Base-by-base conservation (phyloP, 2,329 filamentous ascomycete species). In the Penicillium sp. region DNA sequence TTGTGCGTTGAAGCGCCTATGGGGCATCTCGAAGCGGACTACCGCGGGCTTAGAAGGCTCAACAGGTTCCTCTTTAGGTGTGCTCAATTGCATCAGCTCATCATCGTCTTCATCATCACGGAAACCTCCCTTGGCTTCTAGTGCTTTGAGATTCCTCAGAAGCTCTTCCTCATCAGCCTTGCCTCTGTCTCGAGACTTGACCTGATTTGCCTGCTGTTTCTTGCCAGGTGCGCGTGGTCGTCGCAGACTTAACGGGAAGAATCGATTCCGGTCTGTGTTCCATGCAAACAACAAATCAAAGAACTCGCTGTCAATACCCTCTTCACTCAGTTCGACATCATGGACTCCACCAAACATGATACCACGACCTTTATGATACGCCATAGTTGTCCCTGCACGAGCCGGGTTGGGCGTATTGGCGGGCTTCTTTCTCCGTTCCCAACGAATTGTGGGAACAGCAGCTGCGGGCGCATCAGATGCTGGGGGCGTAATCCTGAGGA, bases 301-400 rank as follows among this genome's bases (percentile, higher is more conserved):
- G 77, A 99, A 99, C 73, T 97, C 93, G 70, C 91, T 96, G 54
- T 99, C 93, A 64, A 99, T 96, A 3, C 91, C 92, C 73, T 99
- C 95, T 72, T 96, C 93, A 62, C 86, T 93, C 71, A 93, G 85
- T 73, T 96, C 92, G 0, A 96, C 89, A 66, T 96, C 93, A 68
- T 97, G 92, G 4, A 99, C 95, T 52, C 95, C 95, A 45, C 95
- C 95, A 72, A 98, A 98, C 68, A 92, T 78, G 56, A 99, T 93
- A 1, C 95, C 95, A 59, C 95, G 87, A 0, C 93, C 93, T 75
- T 93, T 95, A 77, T 99, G 95, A 73, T 88, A 91, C 0, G 92
- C 86, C 93, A 98, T 98, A 2, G 93, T 98, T 1, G 92, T 87
- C 31, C 95, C 95, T 3, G 92, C 93, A 23, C 95, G 86, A 13